phyloP scores from a whole-genome alignment of 1,139 yeast genomes.

The Chernovozyma sophiae-reginae region DNA sequence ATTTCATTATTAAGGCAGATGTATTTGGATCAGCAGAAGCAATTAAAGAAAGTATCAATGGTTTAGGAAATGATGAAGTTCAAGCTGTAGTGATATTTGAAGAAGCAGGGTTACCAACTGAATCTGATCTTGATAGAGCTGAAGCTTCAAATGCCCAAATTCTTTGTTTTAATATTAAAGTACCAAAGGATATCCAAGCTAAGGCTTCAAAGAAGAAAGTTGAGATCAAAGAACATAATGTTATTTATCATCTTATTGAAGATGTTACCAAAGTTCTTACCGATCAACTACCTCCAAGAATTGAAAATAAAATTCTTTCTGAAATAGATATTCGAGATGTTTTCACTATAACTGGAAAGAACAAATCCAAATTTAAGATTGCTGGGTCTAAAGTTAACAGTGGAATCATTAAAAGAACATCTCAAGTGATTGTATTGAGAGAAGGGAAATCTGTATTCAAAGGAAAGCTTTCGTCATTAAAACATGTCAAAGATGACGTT shows the following conservation, averaged over 20 bases:
- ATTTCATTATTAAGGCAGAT: constrained; percentile 81
- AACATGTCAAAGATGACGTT: constrained; percentile 80
- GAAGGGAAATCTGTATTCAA: constrained; percentile 49
- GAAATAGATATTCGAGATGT: constrained; percentile 71
- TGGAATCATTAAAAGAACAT: constrained; percentile 62
- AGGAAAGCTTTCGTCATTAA: constrained; percentile 72
- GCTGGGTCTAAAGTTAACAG: constrained; percentile 87
- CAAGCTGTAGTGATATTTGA: constrained; percentile 60
- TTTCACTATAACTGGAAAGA: constrained; percentile 57
- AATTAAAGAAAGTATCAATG: constrained; percentile 66
- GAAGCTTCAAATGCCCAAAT: constrained; percentile 69
- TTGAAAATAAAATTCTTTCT: constrained; percentile 64
- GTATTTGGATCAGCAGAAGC: constrained; percentile 73
- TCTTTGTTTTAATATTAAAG: constrained; percentile 70
- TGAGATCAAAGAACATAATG: constrained; percentile 62
- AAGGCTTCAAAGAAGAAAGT: constrained; percentile 62
- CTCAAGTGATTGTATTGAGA: constrained; percentile 63
- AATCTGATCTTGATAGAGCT: constrained; percentile 79
- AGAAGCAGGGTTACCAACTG: constrained; percentile 85
- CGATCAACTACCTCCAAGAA: constrained; percentile 58
- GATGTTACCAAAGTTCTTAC: constrained; percentile 69
- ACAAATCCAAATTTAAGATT: constrained; percentile 50
- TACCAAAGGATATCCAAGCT: constrained; percentile 59
- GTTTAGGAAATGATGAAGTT: constrained; percentile 84
- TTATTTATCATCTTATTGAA: constrained; percentile 85